Base-by-base conservation (phyloP, 345 rosid species). In the Punica granatum region DNA sequence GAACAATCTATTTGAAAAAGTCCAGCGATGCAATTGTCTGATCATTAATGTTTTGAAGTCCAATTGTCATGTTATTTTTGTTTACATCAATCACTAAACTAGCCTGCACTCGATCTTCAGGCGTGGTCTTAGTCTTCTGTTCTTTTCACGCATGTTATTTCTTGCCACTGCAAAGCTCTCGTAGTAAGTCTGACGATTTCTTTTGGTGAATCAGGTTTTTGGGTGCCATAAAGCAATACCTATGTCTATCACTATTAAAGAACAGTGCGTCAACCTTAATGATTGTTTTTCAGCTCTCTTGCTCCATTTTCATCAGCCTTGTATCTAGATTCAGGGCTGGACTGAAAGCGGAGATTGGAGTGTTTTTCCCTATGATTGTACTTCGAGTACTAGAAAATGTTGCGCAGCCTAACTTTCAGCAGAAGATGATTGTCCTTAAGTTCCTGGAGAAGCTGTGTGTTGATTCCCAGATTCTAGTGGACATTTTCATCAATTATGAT, bases 261-360 rank as follows among this genome's bases (percentile, higher is more conserved):
- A 92, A 95, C 81, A 90, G 94, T 67, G 96, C 96, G 68, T 95
- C 99, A 5, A 88, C 88, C 70, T 92, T 95, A 54, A 87, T 95
- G 92, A 92, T 95, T 70, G 82, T 95, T 77, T 95, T 92, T 87
- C 99, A 95, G 86, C 98, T 95, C 80, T 95, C 99, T 71, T 95
- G 99, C 87, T 95, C 99, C 75, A 95, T 95, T 78, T 92, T 95
- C 73, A 90, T 95, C 73, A 95, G 99, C 77, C 83, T 92, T 66
- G 98, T 95, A 56, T 90, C 98, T 43, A 88, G 98, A 75, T 95
- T 95, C 80, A 90, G 97, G 76, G 97, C 98, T 70, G 98, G 99
- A 77, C 74, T 95, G 77, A 92, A 95, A 86, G 99, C 99, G 68
- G 98, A 95, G 86, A 95, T 95, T 76, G 99, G 99, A 73, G 99